These are phyloP conservation scores for Raffaelea albimanens DNA, from an alignment of 2,329 filamentous ascomycete genomes.

Conservation along the genomic window DNA sequence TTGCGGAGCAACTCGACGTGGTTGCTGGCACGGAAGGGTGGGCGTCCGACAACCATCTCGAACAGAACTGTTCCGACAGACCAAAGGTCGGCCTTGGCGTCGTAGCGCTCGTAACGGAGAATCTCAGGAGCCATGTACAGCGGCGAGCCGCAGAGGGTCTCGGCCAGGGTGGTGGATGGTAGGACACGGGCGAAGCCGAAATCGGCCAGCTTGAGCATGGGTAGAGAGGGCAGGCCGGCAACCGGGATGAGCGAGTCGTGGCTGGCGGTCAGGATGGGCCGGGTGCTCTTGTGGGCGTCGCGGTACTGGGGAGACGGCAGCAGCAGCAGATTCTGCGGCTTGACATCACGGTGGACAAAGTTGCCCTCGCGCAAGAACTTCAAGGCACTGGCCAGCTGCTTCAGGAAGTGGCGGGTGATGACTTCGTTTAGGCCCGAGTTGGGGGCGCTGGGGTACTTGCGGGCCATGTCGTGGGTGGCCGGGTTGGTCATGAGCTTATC, in stretches of 20 bases:
- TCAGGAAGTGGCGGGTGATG: conserved; percentile 90
- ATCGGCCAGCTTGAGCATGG: conserved; percentile 95
- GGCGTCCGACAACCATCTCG: conserved; percentile 86
- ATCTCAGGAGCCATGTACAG: conserved; percentile 99
- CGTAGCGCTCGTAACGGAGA: conserved; percentile 91
- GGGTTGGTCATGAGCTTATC: conserved; percentile 70
- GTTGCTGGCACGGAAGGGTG: conserved; percentile 85
- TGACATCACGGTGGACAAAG: conserved; percentile 93
- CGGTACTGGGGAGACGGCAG: conserved; percentile 71
- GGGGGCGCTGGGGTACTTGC: conserved; percentile 78
- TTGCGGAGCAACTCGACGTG: conserved; percentile 88
- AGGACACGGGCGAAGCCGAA: conserved; percentile 96
- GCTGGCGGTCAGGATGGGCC: conserved; percentile 67
- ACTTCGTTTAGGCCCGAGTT: conserved; percentile 91
- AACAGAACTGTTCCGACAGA: conserved; percentile 92
- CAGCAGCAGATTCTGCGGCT: conserved; percentile 89
- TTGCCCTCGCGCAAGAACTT: conserved; percentile 78
- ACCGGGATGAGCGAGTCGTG: conserved; percentile 73
- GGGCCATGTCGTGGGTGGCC: conserved; percentile 79
- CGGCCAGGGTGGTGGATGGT: conserved; percentile 81
- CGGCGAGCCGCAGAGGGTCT: conserved; percentile 92
- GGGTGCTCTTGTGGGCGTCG: conserved; percentile 47
- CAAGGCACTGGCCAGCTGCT: conserved; percentile 86
- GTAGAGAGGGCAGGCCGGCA: conserved; percentile 72
- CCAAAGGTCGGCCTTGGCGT: conserved; percentile 94